phyloP scores from a whole-genome alignment of 2,329 filamentous ascomycete species.

The Apiospora marii region DNA sequence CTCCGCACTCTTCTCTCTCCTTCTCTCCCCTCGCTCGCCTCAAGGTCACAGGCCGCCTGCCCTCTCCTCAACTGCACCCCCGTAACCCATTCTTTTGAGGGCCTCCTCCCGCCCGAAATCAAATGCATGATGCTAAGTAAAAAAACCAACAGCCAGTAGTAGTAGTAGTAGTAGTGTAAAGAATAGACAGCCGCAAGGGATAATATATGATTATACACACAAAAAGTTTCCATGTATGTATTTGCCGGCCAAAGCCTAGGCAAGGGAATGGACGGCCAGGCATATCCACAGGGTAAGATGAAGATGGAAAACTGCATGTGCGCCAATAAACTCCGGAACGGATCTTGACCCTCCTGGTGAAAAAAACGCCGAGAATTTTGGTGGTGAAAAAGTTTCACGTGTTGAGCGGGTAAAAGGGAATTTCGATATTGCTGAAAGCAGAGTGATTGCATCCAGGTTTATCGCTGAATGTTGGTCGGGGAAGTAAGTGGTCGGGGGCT shows the following conservation, averaged over 20 bases:
- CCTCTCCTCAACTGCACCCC: not conserved
- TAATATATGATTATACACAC: conserved; percentile 10
- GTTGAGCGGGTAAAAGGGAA: not conserved
- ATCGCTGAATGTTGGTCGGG: not conserved
- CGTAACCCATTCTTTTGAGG: not conserved
- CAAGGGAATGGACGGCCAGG: not conserved
- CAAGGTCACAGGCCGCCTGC: not conserved
- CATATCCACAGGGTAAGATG: conserved; percentile 6
- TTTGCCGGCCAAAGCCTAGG: conserved; percentile 4
- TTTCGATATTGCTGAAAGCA: conserved; percentile 14
- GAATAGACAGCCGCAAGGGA: conserved; percentile 15
- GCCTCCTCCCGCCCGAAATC: not conserved
- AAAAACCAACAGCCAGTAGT: conserved; percentile 10
- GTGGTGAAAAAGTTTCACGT: not conserved
- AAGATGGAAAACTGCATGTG: conserved; percentile 17
- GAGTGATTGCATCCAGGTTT: not conserved
- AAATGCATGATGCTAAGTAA: not conserved
- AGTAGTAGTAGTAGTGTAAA: not conserved
- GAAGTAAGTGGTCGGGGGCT: not conserved
- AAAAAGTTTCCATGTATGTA: not conserved
- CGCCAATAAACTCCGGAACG: conserved; percentile 16
- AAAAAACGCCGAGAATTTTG: conserved; percentile 21
- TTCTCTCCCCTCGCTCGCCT: not conserved
- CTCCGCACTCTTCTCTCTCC: not conserved
- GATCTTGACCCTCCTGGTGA: not conserved